These are phyloP conservation scores for Diaporthe longicolla DNA, from an alignment of 2,329 filamentous ascomycete species.

Conservation along the genomic window DNA sequence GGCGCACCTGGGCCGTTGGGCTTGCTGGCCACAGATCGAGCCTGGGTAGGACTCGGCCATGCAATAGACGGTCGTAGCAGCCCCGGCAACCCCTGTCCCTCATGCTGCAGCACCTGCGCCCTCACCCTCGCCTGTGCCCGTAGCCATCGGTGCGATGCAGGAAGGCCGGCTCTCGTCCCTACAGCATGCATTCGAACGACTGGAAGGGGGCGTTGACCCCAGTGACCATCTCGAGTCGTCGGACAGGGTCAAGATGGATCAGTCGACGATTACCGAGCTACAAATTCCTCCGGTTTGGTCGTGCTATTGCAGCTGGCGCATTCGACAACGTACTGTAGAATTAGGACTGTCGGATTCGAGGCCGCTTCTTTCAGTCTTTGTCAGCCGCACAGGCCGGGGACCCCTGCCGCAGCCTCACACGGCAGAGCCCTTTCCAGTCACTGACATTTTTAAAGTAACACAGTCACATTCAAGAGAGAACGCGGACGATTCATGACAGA, in stretches of 20 bases:
- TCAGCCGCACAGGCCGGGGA: slow-evolving; percentile 15
- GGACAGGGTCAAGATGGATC: slow-evolving; percentile 22
- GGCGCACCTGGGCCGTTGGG: slow-evolving; percentile 29
- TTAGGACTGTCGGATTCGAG: slow-evolving; percentile 2
- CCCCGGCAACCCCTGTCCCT: background rate
- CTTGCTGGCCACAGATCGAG: slow-evolving; percentile 38
- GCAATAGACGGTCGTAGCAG: background rate
- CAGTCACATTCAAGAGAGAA: background rate
- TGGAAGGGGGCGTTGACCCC: slow-evolving; percentile 33
- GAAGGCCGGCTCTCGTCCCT: slow-evolving; percentile 36
- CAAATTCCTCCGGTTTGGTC: slow-evolving; percentile 15
- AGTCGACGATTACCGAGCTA: slow-evolving; percentile 10
- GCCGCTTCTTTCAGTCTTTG: slow-evolving; percentile 30
- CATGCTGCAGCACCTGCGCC: slow-evolving; percentile 22
- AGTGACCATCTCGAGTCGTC: slow-evolving; percentile 42
- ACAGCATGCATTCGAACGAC: slow-evolving; percentile 43
- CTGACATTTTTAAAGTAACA: background rate
- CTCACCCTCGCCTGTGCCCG: slow-evolving; percentile 19
- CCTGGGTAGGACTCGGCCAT: background rate
- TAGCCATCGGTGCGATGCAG: slow-evolving; percentile 42
- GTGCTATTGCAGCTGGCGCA: slow-evolving; percentile 6
- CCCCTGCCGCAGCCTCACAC: background rate
- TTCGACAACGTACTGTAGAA: background rate
- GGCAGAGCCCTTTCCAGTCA: no score
- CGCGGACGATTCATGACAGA: no score